These are phyloP conservation scores for Mycena rosella DNA, from an alignment of 768 basidiomycete genomes.

Conservation along the genomic window DNA sequence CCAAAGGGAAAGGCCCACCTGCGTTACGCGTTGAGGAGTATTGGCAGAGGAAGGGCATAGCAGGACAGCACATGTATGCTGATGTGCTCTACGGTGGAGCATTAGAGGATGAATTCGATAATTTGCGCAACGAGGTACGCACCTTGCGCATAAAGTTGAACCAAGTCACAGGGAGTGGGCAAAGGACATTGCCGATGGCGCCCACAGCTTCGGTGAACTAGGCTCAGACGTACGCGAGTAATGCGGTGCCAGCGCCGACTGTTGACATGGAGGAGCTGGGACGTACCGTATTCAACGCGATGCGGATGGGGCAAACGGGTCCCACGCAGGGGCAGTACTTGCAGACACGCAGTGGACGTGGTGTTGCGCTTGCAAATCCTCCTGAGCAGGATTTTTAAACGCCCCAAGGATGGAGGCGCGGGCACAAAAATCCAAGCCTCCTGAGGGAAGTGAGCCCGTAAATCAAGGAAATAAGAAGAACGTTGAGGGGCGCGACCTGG, in stretches of 20 bases:
- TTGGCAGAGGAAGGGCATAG: slow-evolving; percentile 19
- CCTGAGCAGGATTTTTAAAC: slow-evolving; percentile 29
- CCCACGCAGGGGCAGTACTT: slow-evolving; percentile 15
- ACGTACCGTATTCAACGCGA: slow-evolving; percentile 14
- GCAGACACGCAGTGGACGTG: slow-evolving; percentile 9
- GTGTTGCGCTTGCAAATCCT: background rate
- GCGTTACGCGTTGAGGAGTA: slow-evolving; percentile 21
- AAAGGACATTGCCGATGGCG: background rate
- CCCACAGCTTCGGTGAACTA: background rate
- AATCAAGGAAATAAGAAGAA: background rate
- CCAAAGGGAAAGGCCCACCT: slow-evolving; percentile 1
- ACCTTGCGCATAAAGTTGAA: background rate
- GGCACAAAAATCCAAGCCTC: slow-evolving; percentile 13
- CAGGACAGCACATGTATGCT: slow-evolving; percentile 14
- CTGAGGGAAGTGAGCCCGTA: slow-evolving; percentile 17
- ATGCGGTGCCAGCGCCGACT: background rate
- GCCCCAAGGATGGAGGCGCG: slow-evolving; percentile 25
- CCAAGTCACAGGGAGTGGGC: background rate
- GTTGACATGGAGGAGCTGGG: slow-evolving; percentile 14
- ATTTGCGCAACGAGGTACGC: background rate
- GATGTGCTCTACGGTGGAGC: background rate
- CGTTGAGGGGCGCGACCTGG: background rate
- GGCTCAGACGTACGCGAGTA: background rate
- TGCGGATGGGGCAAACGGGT: background rate
- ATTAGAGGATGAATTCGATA: background rate